Evolutionary conservation across 148 eudicot genomes (phyloP).

Genomic region (Camellia lanceoleosa): DNA sequence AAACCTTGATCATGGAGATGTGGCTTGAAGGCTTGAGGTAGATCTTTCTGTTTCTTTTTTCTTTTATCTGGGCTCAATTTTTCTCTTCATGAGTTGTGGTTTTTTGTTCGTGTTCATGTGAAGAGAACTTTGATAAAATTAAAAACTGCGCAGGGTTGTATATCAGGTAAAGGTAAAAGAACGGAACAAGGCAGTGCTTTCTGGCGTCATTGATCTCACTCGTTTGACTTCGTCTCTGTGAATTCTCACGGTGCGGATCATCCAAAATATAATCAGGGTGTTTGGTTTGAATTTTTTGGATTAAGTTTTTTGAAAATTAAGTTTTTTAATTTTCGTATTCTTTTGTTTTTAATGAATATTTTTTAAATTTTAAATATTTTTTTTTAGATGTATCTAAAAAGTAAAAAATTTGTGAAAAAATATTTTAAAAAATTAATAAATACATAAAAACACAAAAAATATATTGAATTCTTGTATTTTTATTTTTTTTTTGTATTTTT

Average conservation of each 20-base stretch:
- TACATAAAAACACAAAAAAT: too few species aligned
- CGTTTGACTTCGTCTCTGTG: conserved; percentile 55
- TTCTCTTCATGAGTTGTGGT: too few species aligned
- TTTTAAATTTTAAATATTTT: too few species aligned
- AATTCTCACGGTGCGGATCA: conserved; percentile 5
- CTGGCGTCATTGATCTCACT: conserved; percentile 66
- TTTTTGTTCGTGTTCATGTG: background rate
- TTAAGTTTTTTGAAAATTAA: too few species aligned
- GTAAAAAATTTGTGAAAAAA: too few species aligned
- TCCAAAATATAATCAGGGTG: background rate
- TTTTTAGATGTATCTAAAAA: too few species aligned
- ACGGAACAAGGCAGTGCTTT: conserved; percentile 70
- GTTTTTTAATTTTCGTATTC: too few species aligned
- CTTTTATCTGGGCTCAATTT: background rate
- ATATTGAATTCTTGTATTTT: too few species aligned
- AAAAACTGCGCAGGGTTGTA: conserved; percentile 58
- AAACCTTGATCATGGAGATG: conserved; percentile 87
- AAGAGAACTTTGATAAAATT: background rate
- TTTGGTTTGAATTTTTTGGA: too few species aligned
- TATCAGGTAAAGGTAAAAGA: conserved; percentile 91
- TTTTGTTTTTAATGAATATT: too few species aligned
- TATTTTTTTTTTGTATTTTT: too few species aligned
- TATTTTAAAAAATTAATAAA: too few species aligned
- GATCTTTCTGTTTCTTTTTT: background rate
- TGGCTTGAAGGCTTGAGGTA: conserved; percentile 90